Conservation (phyloP, 371 early-diverging fungal genomes). For the Mucor velutinosus region DNA sequence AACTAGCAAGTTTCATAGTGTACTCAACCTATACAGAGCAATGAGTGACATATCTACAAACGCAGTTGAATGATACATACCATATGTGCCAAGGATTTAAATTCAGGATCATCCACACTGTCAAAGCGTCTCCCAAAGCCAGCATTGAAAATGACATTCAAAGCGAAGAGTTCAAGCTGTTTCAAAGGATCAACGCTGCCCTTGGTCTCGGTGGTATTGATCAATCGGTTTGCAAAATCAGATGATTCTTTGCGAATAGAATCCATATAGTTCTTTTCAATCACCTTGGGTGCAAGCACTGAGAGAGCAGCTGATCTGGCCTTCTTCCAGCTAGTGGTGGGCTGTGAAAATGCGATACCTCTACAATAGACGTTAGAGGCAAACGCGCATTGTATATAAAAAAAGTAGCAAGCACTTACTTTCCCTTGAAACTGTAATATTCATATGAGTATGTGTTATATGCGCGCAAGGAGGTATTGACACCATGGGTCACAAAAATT, state of each 20-base stretch:
- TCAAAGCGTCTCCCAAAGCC: neutral
- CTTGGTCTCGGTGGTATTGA: neutral
- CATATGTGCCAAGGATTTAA: neutral
- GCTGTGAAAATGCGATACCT: constrained; percentile 5
- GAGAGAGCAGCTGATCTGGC: constrained; percentile 6
- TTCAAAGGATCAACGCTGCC: neutral
- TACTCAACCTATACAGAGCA: neutral
- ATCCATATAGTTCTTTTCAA: neutral
- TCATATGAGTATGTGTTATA: neutral
- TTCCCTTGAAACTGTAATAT: constrained; percentile 10
- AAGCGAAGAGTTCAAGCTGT: neutral
- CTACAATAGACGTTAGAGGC: neutral
- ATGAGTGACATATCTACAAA: neutral
- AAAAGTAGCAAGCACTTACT: neutral
- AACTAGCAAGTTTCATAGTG: neutral
- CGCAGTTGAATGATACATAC: neutral
- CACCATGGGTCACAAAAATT: constrained; percentile 21
- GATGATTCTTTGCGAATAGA: constrained; percentile 2
- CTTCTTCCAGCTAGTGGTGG: neutral
- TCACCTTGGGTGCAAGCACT: constrained; percentile 18
- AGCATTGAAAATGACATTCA: constrained; percentile 16
- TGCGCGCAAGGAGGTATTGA: constrained; percentile 7
- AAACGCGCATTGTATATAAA: too few species aligned
- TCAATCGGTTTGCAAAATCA: neutral
- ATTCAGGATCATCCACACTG: constrained; percentile 16